These are phyloP conservation scores for Aspergillus homomorphus DNA, from an alignment of 495 filamentous ascomycete species.

Conservation along the genomic window DNA sequence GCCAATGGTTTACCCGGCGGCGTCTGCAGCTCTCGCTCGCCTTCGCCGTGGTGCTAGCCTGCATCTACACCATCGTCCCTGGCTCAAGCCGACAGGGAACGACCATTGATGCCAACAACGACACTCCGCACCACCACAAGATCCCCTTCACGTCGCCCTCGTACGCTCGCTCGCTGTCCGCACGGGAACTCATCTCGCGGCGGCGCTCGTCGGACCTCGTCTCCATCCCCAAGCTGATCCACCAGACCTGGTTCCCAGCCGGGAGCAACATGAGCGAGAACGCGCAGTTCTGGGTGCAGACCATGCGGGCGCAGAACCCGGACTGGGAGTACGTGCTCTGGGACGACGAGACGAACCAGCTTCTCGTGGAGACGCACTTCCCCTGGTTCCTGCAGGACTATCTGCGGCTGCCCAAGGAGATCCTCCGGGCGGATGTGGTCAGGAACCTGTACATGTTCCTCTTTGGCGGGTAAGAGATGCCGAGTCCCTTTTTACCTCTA, in stretches of 20 bases:
- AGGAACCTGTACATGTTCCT: conserved; percentile 26
- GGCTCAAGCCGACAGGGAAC: not conserved
- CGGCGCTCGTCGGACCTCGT: conserved; percentile 11
- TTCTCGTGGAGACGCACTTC: conserved; percentile 19
- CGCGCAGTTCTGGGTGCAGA: conserved; percentile 19
- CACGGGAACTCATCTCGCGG: conserved; percentile 16
- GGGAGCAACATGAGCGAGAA: conserved; percentile 24
- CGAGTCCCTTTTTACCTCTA: not conserved
- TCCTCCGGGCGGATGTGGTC: conserved; percentile 20
- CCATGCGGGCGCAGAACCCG: conserved; percentile 15
- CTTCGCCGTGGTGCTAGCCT: not conserved
- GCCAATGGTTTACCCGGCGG: not conserved
- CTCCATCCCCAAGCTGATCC: conserved; percentile 23
- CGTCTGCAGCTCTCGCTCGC: not conserved
- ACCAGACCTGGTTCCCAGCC: conserved; percentile 26
- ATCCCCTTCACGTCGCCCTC: not conserved
- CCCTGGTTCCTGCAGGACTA: conserved; percentile 24
- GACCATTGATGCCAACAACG: not conserved
- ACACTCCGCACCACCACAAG: not conserved
- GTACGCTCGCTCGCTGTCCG: conserved; percentile 7
- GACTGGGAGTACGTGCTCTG: conserved; percentile 27
- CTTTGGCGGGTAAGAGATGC: conserved; percentile 22
- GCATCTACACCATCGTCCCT: not conserved
- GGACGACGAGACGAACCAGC: conserved; percentile 22
- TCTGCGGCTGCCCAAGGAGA: conserved; percentile 16